Evolutionary conservation across 78 protist species (phyloP), one percentile per base, ranked within the genome.

Genomic region (Speleostelium caveatum): DNA sequence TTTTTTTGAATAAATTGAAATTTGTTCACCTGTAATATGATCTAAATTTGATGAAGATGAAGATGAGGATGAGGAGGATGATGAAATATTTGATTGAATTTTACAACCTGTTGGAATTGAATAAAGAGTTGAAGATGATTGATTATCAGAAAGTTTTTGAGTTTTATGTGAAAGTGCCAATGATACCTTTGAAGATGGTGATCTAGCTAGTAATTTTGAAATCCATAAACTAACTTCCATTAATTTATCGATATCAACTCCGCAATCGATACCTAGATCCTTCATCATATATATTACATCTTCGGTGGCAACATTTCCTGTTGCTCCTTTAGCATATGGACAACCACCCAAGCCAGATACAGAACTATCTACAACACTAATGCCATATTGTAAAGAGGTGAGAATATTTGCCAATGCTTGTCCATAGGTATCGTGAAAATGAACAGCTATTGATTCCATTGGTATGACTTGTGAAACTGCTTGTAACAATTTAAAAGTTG

Each of bases 301-400:
- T 55, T 97, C 99, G 2, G 99, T 96, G 5, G 99, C 98, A 30
- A 97, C 98, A 39, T 97, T 97, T n/a, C 96, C 96, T 7, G 97
- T 35, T 26, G 98, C 98, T 10, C 97, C 95, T 24, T 33, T 30
- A 16, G 99, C 99, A 72, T 95, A 97, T 28, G 99, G 99, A 71
- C 99, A 97, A 7, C 99, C 99, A 16, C 99, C 99, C 16, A 97
- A 93, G 2, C 99, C 99, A 1, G 94, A 96, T 7, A 95, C 97
- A 1, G 96, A 80, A 21, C 94, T 53, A 36, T 97, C 99, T 22
- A 97, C 92, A 0, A 74, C 93, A 2, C 28, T 19, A n/a, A 94
- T 65, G 22, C 98, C 98, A 69, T 68, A 65, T 95, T 94, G 92
- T 55, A 97, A 86, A 3, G 97, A 94, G 1, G 66, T 59, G 24